Percentiles rank a stretch among this genome's conserved stretches.
phyloP scores from a whole-genome alignment of 2,329 filamentous ascomycete genomes.

The Clonostachys byssicola region DNA sequence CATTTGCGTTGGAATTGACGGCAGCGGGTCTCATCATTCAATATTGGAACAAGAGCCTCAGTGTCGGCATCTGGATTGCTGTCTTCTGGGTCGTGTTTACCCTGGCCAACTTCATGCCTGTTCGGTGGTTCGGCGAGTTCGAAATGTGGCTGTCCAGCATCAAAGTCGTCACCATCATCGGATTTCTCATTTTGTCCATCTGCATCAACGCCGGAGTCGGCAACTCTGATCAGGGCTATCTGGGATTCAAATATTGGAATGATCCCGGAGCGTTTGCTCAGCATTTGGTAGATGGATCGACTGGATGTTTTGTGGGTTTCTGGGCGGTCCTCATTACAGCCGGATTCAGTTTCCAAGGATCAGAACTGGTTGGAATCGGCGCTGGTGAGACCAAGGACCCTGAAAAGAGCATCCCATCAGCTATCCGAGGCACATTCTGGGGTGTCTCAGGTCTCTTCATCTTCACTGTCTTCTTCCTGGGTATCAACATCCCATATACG shows the following conservation, averaged over 20 bases:
- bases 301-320: conserved; percentile 64
- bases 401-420: conserved; percentile 65
- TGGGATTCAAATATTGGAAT: conserved; percentile 71
- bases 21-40: conserved; percentile 72
- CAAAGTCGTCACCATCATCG: conserved; percentile 71
- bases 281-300: conserved; percentile 47
- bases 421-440: conserved; percentile 73
- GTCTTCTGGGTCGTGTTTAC: conserved; percentile 72
- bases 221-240: conserved; percentile 51
- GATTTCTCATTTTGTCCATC: conserved; percentile 74
- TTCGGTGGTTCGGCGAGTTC: conserved; percentile 70
- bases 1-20: conserved; percentile 69
- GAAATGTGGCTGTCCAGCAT: conserved; percentile 77
- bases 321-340: conserved; percentile 62
- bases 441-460: conserved; percentile 69
- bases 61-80: conserved; percentile 67
- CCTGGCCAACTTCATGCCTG: conserved; percentile 64
- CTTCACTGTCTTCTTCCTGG: conserved; percentile 64
- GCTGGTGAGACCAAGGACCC: conserved; percentile 74
- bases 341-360: conserved; percentile 68
- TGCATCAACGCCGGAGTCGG: conserved; percentile 71
- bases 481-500: conserved; percentile 64
- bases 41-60: conserved; percentile 62
- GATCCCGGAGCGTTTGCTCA: conserved; percentile 64
- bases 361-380: conserved; percentile 74